Base-by-base conservation (phyloP, 805 yeast species). In the Ogataea paradorogensis region DNA sequence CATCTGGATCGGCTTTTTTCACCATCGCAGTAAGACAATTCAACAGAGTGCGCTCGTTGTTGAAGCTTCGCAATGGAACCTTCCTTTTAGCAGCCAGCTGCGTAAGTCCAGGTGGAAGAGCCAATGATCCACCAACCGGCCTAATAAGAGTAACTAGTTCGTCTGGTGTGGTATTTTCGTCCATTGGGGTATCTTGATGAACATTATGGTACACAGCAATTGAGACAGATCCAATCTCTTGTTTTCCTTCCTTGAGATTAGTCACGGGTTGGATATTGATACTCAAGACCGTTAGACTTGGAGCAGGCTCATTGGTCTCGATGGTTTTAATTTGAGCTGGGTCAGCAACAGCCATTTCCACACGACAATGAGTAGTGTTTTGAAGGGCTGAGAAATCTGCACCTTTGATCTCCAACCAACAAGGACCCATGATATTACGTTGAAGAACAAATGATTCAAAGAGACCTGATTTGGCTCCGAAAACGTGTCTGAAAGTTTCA, bases 351-450 rank as follows among this genome's bases (percentile, higher is more conserved):
- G 61, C 54, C 1, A 85, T 77, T 53, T 88, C 95, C n/a, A 85
- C 71, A 40, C 76, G 76, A 63, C 95, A 86, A 65, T 90, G 91
- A 0, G 95, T 81, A 2, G 84, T 72, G 53, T 80, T 82, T 37
- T 71, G 73, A 28, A 82, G 61, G 0, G 76, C 60, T 16, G 61
- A 58, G 51, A 84, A 83, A 46, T 82, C 80, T 34, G 82, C 83
- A 35, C 76, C 72, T 30, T 72, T 68, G 37, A 93, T 70, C 34
- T 84, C 84, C 37, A 93, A 67, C 99, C 99, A 93, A 60, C 98
- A 89, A 3, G 99, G 99, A 8, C 99, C 99, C 96, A 88, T 90
- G 31, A 93, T 73, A 51, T 83, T 81, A 51, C 85, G 73, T 59
- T 82, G 87, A 18, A 90, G 53, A 9, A 88, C 93, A 62, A 93